Percentiles rank a stretch among this genome's conserved stretches.
These are phyloP conservation scores for Arthrobotrys iridis DNA, from an alignment of 2,329 filamentous ascomycete species.

Conservation along the genomic window DNA sequence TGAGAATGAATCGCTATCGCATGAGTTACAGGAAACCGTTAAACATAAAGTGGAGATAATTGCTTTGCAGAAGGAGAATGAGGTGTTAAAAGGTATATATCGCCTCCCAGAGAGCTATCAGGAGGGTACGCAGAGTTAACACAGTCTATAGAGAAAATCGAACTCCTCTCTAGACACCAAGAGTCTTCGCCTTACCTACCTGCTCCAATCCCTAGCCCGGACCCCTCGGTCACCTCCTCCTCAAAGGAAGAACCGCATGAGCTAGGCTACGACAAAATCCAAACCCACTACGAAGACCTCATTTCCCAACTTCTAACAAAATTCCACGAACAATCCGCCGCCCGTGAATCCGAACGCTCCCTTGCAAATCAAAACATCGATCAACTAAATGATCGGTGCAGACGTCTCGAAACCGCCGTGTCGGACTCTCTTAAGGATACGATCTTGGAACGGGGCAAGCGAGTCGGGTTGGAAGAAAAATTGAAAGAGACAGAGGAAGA, in stretches of 20 bases:
- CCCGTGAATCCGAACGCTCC: slow-evolving; percentile 38
- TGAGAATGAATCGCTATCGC: slow-evolving; percentile 40
- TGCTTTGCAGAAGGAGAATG: slow-evolving; percentile 47
- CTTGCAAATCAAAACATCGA: slow-evolving; percentile 50
- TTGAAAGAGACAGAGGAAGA: slow-evolving; percentile 52
- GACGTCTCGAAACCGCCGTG: slow-evolving; percentile 48
- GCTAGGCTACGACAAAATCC: slow-evolving; percentile 32
- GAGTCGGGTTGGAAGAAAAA: slow-evolving; percentile 43
- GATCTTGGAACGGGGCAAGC: slow-evolving; percentile 30
- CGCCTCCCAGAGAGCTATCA: neutral
- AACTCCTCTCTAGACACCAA: slow-evolving; percentile 35
- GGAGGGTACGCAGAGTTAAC: neutral
- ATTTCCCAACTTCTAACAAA: slow-evolving; percentile 41
- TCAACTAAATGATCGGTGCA: slow-evolving; percentile 47
- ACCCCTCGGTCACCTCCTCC: slow-evolving; percentile 43
- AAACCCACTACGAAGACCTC: slow-evolving; percentile 48
- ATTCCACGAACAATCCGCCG: slow-evolving; percentile 36
- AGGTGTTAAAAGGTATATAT: slow-evolving; percentile 40
- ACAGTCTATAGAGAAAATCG: slow-evolving; percentile 30
- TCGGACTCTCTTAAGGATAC: slow-evolving; percentile 46
- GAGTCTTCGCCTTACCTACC: slow-evolving; percentile 23
- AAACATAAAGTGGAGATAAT: slow-evolving; percentile 49
- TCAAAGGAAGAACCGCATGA: slow-evolving; percentile 26
- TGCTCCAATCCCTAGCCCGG: slow-evolving; percentile 46
- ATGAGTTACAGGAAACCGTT: slow-evolving; percentile 38